A percentile compares a stretch with the other conserved stretches of the same genome.
phyloP scores from a whole-genome alignment of 805 yeast genomes.

The Metschnikowia cerradonensis region DNA sequence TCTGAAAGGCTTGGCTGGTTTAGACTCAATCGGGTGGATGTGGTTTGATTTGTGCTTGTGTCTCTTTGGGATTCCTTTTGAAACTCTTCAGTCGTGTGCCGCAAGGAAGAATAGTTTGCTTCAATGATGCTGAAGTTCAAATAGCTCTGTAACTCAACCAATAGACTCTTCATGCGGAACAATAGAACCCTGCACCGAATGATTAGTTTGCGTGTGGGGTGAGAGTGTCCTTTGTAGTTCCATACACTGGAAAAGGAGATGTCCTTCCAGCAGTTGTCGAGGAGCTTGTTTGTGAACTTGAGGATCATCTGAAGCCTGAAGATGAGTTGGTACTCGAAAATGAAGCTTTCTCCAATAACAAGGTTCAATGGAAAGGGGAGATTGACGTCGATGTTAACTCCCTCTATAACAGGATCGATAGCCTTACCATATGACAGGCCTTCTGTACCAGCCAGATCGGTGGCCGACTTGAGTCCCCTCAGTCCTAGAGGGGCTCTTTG shows the following conservation, averaged over 20 bases:
- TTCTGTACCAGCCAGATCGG: slow-evolving; percentile 5
- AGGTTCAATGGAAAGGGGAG: slow-evolving; percentile 87
- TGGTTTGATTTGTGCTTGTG: neutral
- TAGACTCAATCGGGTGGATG: neutral
- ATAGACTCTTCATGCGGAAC: slow-evolving; percentile 51
- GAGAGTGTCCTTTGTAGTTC: slow-evolving; percentile 47
- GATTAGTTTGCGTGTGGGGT: slow-evolving; percentile 49
- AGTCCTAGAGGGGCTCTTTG: slow-evolving; percentile 6
- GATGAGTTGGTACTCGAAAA: slow-evolving; percentile 74
- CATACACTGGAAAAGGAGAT: slow-evolving; percentile 63
- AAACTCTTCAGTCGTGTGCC: slow-evolving; percentile 14
- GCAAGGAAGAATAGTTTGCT: slow-evolving; percentile 46
- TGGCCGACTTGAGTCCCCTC: neutral
- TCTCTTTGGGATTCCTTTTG: slow-evolving; percentile 4
- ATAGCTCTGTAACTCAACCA: slow-evolving; percentile 53
- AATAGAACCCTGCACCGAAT: slow-evolving; percentile 53
- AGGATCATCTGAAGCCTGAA: slow-evolving; percentile 66
- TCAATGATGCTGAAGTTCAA: slow-evolving; percentile 59
- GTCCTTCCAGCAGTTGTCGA: slow-evolving; percentile 63
- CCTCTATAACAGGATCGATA: slow-evolving; percentile 39
- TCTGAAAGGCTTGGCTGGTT: too few species aligned
- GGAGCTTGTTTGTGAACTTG: slow-evolving; percentile 55
- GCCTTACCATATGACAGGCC: slow-evolving; percentile 5
- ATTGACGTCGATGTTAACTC: slow-evolving; percentile 51
- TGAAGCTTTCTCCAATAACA: slow-evolving; percentile 62